These are phyloP conservation scores for Coniochaeta sp. DNA, from an alignment of 2,329 filamentous ascomycete species.

Conservation along the genomic window DNA sequence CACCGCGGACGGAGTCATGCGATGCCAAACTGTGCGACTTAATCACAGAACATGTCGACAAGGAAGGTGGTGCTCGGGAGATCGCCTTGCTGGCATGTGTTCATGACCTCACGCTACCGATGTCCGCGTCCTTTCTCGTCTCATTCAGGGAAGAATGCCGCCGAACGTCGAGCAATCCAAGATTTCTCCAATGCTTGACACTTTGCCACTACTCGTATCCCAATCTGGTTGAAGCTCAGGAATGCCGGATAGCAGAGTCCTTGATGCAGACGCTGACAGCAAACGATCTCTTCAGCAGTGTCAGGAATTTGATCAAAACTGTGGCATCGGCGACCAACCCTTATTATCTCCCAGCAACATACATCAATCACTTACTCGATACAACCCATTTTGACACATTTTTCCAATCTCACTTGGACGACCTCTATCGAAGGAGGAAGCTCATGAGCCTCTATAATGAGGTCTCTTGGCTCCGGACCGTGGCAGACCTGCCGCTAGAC, in stretches of 20 bases:
- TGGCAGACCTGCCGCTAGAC: background rate
- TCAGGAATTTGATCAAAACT: constrained; percentile 4
- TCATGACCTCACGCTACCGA: constrained; percentile 5
- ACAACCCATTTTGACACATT: background rate
- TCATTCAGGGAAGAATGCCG: constrained; percentile 7
- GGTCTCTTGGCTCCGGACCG: constrained; percentile 6
- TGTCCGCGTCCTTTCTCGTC: constrained; percentile 1
- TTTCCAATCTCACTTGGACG: constrained; percentile 3
- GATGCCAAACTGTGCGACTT: constrained; percentile 6
- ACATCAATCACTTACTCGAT: constrained; percentile 4
- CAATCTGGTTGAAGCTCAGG: constrained; percentile 1
- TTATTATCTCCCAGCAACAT: constrained; percentile 3
- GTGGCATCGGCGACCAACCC: constrained; percentile 2
- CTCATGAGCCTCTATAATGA: constrained; percentile 9
- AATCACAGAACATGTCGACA: constrained; percentile 5
- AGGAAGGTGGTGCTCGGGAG: constrained; percentile 4
- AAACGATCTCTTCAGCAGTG: constrained; percentile 6
- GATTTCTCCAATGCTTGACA: constrained; percentile 7
- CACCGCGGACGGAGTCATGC: constrained; percentile 3
- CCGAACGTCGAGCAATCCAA: background rate
- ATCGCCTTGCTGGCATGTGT: constrained; percentile 7
- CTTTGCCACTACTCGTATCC: constrained; percentile 3
- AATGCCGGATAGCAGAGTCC: constrained; percentile 5
- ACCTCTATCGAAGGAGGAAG: constrained; percentile 4
- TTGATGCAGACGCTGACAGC: constrained; percentile 5